These are phyloP conservation scores for Gaultheria prostrata DNA, from an alignment of 148 eudicot genomes.

Conservation along the genomic window DNA sequence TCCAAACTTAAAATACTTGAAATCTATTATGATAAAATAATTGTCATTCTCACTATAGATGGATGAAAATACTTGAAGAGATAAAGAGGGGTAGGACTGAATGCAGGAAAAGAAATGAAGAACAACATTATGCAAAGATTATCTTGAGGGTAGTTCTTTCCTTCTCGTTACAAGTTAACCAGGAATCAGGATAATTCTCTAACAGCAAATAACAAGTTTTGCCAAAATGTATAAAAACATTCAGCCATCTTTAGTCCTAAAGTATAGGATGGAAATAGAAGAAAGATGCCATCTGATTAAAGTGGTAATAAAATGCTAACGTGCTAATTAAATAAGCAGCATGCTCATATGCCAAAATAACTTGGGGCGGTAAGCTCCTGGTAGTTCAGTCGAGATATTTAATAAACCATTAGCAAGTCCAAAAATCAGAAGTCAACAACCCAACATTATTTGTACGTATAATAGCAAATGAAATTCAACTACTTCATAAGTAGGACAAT, in stretches of 20 bases:
- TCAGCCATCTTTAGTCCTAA: background rate
- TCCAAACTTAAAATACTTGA: background rate
- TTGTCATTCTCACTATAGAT: background rate
- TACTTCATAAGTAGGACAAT: background rate
- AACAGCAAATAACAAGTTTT: background rate
- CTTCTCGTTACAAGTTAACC: background rate
- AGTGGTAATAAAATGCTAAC: background rate
- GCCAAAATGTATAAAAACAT: background rate
- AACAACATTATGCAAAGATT: background rate
- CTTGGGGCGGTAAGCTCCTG: background rate
- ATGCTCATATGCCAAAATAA: background rate
- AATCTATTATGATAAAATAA: background rate
- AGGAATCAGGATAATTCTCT: background rate
- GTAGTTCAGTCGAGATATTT: background rate
- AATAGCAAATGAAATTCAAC: slow-evolving; percentile 3
- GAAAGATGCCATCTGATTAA: background rate
- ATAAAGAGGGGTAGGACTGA: background rate
- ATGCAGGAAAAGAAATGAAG: background rate
- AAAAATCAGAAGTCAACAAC: background rate
- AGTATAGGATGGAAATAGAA: background rate
- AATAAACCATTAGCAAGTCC: background rate
- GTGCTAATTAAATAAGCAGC: background rate
- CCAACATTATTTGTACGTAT: too few relatives aligned
- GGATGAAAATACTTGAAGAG: background rate
- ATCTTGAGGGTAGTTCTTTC: background rate